Evolutionary conservation across 768 basidiomycete genomes (phyloP), one percentile per base, ranked within the genome.

Genomic region (Mycena rebaudengoi): DNA sequence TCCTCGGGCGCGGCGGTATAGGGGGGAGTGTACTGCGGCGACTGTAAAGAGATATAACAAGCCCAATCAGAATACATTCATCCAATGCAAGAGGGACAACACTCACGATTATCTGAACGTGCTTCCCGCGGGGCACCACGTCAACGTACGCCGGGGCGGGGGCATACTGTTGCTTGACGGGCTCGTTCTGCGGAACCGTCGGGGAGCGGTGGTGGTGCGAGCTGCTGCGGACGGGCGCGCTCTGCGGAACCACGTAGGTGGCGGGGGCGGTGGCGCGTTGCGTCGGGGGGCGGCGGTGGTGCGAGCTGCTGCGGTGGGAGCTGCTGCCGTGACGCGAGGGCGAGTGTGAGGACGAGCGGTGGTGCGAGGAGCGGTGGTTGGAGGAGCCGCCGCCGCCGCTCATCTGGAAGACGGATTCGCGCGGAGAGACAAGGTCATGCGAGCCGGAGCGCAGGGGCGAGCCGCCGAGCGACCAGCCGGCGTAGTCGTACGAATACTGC

Each of bases 361-460:
- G 62, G 20, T 21, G 40, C 35, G 11, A 18, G 21, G 20, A 5
- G 7, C 50, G 21, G 20, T 14, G 26, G 13, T 32, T 41, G 35
- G 26, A 29, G 46, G 23, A 48, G 57, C 25, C 33, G 32, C 5
- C 33, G 53, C 5, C 44, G n/a, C n/a, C 61, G 14, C 52, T 30
- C 23, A 50, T 48, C 53, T 64, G 62, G 37, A 56, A 64, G 29
- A 64, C 52, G 40, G 62, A 64, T 25, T 64, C 62, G 26, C 46
- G 10, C 7, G 62, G 62, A 1, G 48, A 28, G 41, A 63, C 61
- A 21, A 49, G 3, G 33, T 43, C 30, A 48, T 51, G 41, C 30
- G 62, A 57, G 4, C 51, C 41, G 11, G 55, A 25, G 55, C 55
- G 62, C 13, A 44, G 55, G 11, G 62, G 62, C 13, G 54, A 51